These are phyloP conservation scores for Letharia columbiana DNA, from an alignment of 495 filamentous ascomycete species.

Conservation along the genomic window DNA sequence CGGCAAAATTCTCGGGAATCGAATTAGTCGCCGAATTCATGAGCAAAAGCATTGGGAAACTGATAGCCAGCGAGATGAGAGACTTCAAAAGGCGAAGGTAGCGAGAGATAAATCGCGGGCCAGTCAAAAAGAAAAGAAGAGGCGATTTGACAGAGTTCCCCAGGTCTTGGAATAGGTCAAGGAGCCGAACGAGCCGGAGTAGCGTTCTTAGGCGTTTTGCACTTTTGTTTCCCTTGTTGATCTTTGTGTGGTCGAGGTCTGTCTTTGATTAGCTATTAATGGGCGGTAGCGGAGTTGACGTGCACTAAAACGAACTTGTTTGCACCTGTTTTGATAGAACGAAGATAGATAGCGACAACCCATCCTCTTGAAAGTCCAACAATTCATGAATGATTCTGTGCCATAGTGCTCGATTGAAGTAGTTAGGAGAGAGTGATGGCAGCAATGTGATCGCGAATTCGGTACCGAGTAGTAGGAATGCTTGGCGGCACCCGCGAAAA, in stretches of 20 bases:
- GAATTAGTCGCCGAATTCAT: not conserved
- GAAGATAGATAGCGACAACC: not conserved
- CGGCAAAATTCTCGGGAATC: not conserved
- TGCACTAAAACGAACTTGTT: too few relatives aligned
- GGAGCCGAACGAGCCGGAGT: not conserved
- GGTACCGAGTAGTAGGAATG: not conserved
- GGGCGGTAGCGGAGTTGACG: not conserved
- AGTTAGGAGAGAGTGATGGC: not conserved
- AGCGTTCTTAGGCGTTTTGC: not conserved
- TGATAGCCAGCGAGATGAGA: not conserved
- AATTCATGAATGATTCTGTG: too few relatives aligned
- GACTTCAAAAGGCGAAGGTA: not conserved
- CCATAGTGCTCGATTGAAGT: too few relatives aligned
- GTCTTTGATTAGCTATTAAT: not conserved
- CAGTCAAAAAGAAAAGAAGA: not conserved
- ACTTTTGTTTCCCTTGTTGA: not conserved
- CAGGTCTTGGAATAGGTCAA: not conserved
- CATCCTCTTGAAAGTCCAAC: too few relatives aligned
- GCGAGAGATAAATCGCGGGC: not conserved
- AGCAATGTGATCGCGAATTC: not conserved
- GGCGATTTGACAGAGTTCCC: not conserved
- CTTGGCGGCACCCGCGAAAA: not conserved
- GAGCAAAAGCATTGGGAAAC: not conserved
- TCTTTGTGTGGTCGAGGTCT: not conserved
- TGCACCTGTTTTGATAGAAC: not conserved